These are phyloP conservation scores for Calonectria pseudoturangicola DNA, from an alignment of 2,329 filamentous ascomycete genomes.

Conservation along the genomic window DNA sequence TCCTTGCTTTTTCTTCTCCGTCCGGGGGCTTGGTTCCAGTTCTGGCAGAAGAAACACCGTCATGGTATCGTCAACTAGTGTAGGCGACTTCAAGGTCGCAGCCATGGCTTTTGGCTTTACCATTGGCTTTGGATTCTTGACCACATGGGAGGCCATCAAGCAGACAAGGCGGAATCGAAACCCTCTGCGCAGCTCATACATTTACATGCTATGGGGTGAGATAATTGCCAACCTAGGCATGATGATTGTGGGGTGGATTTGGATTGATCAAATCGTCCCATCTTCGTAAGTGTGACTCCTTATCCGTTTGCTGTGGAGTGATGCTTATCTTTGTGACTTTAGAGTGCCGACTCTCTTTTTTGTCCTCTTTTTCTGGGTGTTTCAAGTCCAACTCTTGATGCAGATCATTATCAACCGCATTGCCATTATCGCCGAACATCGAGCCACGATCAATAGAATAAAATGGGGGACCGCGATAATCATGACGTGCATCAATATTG, in stretches of 20 bases:
- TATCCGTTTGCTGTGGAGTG: neutral
- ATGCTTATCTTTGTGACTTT: neutral
- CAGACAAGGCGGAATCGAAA: conserved; percentile 63
- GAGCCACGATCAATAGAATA: conserved; percentile 60
- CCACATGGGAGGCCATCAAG: conserved; percentile 63
- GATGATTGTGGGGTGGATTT: conserved; percentile 63
- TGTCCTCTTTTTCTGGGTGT: conserved; percentile 63
- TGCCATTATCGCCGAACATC: conserved; percentile 67
- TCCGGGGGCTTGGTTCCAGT: neutral
- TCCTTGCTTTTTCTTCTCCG: conserved; percentile 9
- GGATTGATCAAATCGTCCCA: conserved; percentile 59
- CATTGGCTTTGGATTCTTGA: conserved; percentile 65
- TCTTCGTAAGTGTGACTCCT: conserved; percentile 50
- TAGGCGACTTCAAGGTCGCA: conserved; percentile 54
- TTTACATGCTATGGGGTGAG: conserved; percentile 69
- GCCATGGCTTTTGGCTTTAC: conserved; percentile 59
- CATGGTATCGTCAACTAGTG: conserved; percentile 43
- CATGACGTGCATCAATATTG: conserved; percentile 71
- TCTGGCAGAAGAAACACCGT: neutral
- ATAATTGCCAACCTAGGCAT: conserved; percentile 63
- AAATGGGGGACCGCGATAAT: conserved; percentile 68
- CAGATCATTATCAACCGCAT: conserved; percentile 75
- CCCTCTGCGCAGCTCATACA: conserved; percentile 60
- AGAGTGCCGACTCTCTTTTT: conserved; percentile 60
- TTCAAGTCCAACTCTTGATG: conserved; percentile 70